Evolutionary conservation across 768 basidiomycete species (phyloP).

Genomic region (Mycena rebaudengoi): DNA sequence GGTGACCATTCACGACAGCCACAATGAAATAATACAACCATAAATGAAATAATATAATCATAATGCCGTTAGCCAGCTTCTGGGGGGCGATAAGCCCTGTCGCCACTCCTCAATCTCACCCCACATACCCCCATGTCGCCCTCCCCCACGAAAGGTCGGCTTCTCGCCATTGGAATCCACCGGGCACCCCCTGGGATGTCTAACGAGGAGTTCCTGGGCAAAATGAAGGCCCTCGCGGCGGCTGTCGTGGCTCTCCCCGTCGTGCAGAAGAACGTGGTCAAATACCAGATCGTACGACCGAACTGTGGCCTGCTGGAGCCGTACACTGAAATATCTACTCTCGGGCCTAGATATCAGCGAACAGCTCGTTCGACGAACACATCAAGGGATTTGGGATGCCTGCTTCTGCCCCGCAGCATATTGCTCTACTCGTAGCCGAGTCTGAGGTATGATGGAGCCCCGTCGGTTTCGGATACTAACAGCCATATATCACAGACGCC

Average conservation of each 20-base stretch:
- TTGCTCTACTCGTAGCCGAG: conserved; percentile 1
- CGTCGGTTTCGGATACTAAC: neutral
- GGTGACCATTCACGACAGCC: too few species aligned
- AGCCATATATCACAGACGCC: conserved; percentile 5
- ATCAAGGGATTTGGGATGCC: conserved; percentile 8
- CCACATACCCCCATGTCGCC: neutral
- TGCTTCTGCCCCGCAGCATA: neutral
- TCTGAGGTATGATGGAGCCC: neutral
- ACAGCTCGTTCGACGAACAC: conserved; percentile 5
- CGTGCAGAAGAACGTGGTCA: conserved; percentile 9
- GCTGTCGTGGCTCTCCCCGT: conserved; percentile 1
- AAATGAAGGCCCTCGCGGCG: conserved; percentile 6
- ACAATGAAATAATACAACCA: too few species aligned
- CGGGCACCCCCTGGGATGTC: conserved; percentile 1
- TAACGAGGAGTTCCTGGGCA: conserved; percentile 2
- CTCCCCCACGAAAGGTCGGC: neutral
- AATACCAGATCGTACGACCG: conserved; percentile 1
- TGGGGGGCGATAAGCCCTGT: neutral
- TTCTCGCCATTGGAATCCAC: conserved; percentile 3
- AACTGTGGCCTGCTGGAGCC: neutral
- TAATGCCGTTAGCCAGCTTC: neutral
- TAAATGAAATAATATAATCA: neutral
- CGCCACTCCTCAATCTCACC: neutral
- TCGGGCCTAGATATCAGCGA: neutral
- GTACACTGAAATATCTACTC: neutral